Percentiles rank a stretch among this genome's conserved stretches.
Evolutionary conservation across 2,329 filamentous ascomycete genomes (phyloP).

Genomic region (Ilyonectria mors-panacis): DNA sequence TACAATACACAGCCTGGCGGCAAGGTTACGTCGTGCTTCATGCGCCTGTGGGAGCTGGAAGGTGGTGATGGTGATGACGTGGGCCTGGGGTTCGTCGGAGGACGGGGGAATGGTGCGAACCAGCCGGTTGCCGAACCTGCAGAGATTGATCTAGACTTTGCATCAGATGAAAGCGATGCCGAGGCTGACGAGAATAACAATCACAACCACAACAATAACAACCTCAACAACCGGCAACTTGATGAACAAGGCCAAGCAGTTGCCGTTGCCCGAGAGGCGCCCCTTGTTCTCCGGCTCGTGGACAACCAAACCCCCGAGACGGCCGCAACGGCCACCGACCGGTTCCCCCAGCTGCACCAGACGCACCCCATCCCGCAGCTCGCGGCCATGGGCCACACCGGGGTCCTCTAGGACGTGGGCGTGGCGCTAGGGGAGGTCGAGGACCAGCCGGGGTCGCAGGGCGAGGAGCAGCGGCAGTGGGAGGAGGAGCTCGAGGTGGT

Average conservation of each 20-base stretch:
- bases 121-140: constrained; percentile 30
- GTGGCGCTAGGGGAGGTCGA: constrained; percentile 30
- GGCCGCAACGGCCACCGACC: constrained; percentile 44
- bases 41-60: constrained; percentile 91
- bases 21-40: constrained; percentile 77
- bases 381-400: constrained; percentile 46
- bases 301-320: constrained; percentile 54
- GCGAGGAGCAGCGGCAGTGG: constrained; percentile 42
- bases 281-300: constrained; percentile 69
- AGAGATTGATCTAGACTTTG: constrained; percentile 41
- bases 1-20: constrained; percentile 78
- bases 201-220: constrained; percentile 44
- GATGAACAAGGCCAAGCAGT: constrained; percentile 53
- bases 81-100: constrained; percentile 61
- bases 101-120: constrained; percentile 42
- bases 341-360: constrained; percentile 50
- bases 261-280: constrained; percentile 69
- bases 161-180: constrained; percentile 34
- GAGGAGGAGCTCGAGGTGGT: constrained; percentile 37
- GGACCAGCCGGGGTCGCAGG: constrained; percentile 40
- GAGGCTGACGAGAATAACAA: constrained; percentile 54
- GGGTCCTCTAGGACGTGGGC: constrained; percentile 39
- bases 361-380: constrained; percentile 47
- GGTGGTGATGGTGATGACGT: constrained; percentile 78
- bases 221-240: constrained; percentile 45